Conservation (phyloP, 257 asterid species). For the Mitragyna speciosa region DNA sequence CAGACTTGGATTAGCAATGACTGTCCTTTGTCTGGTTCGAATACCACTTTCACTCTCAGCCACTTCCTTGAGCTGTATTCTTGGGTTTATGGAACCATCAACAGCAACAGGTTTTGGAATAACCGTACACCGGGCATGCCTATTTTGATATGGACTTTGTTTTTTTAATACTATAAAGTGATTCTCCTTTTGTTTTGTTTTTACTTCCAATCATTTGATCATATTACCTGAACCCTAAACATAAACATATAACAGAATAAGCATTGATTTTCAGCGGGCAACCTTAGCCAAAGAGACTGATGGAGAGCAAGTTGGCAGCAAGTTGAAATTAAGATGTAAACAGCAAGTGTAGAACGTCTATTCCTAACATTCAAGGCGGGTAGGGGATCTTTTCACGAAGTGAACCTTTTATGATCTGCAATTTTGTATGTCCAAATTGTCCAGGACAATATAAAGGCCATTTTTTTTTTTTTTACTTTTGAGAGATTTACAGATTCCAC, state of each 20-base stretch:
- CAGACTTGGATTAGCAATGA: conserved; percentile 25
- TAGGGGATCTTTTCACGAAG: not conserved
- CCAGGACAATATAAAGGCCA: not conserved
- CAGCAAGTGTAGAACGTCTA: not conserved
- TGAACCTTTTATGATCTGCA: not conserved
- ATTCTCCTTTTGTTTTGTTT: conserved; percentile 41
- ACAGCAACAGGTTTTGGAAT: conserved; percentile 45
- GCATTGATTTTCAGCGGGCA: not conserved
- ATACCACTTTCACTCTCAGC: conserved; percentile 22
- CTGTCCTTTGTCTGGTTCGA: conserved; percentile 37
- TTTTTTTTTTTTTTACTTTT: too few relatives aligned
- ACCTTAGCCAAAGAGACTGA: not conserved
- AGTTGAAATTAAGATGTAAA: not conserved
- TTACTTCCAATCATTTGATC: conserved; percentile 55
- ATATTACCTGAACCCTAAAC: conserved; percentile 58
- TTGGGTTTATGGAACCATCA: conserved; percentile 30
- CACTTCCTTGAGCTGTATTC: conserved; percentile 29
- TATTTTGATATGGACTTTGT: conserved; percentile 34
- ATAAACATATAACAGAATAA: conserved; percentile 8
- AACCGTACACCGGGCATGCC: conserved; percentile 46
- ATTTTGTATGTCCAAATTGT: not conserved
- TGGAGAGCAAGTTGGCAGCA: not conserved
- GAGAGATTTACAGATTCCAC: not conserved
- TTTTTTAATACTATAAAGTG: conserved; percentile 40
- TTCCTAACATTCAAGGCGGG: not conserved